A percentile compares a stretch with the other conserved stretches of the same genome.
Evolutionary conservation across 1,139 yeast genomes (phyloP).

Genomic region (Scheffersomyces parashehatae): DNA sequence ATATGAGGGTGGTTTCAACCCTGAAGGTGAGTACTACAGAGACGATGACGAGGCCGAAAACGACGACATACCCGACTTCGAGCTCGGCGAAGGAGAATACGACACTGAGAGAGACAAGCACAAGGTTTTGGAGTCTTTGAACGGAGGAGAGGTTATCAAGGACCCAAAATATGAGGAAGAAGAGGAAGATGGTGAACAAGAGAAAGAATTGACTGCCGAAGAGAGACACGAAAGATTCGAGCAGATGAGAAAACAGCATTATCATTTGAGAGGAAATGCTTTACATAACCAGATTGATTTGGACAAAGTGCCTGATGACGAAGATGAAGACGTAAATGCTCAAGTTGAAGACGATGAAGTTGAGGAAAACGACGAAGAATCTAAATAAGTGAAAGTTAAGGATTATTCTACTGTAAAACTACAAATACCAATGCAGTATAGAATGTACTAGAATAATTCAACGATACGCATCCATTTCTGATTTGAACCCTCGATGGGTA

Average conservation of each 20-base stretch:
- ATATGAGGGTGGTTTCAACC: conserved; percentile 89
- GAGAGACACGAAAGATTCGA: conserved; percentile 71
- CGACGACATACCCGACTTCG: conserved; percentile 36
- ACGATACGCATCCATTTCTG: too few relatives aligned
- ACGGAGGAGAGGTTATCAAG: conserved; percentile 39
- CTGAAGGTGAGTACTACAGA: conserved; percentile 78
- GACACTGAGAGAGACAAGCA: conserved; percentile 38
- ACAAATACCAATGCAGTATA: too few relatives aligned
- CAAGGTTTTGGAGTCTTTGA: conserved; percentile 26
- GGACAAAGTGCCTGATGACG: conserved; percentile 24
- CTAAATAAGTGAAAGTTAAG: background rate
- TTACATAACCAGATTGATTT: conserved; percentile 36
- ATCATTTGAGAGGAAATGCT: conserved; percentile 65
- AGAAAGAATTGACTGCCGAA: conserved; percentile 50
- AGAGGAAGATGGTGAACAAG: conserved; percentile 37
- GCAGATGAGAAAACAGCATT: conserved; percentile 74
- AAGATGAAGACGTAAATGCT: background rate
- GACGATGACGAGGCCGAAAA: conserved; percentile 61
- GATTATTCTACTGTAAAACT: background rate
- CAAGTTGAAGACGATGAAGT: conserved; percentile 2
- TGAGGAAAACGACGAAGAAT: background rate
- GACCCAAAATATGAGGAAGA: conserved; percentile 21
- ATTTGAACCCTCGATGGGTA: too few relatives aligned
- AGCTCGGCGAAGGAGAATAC: conserved; percentile 46
- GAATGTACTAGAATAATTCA: too few relatives aligned